Conservation (phyloP, 805 yeast species). For the Wickerhamiella azymoides region DNA sequence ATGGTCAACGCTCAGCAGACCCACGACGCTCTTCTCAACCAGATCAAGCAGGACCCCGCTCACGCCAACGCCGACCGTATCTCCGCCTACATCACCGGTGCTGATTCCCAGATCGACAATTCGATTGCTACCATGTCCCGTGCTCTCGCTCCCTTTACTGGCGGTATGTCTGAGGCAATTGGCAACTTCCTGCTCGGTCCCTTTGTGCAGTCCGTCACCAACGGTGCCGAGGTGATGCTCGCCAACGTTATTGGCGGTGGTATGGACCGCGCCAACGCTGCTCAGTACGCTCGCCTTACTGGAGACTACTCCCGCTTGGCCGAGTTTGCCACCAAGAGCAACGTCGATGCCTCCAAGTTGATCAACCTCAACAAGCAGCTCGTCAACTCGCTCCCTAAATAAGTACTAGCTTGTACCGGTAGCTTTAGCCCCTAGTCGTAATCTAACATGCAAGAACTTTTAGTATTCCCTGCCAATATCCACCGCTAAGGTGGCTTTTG, state of each 20-base stretch:
- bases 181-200: constrained; percentile 21
- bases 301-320: constrained; percentile 16
- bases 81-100: constrained; percentile 19
- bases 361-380: constrained; percentile 15
- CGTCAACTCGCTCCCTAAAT: constrained; percentile 8
- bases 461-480: too few relatives aligned
- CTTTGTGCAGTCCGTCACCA: constrained; percentile 23
- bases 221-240: constrained; percentile 22
- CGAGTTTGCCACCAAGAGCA: constrained; percentile 13
- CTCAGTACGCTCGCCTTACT: constrained; percentile 11
- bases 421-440: too few relatives aligned
- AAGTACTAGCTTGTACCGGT: background rate
- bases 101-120: constrained; percentile 24
- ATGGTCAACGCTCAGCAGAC: constrained; percentile 16
- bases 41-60: constrained; percentile 10
- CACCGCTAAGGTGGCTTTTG: too few relatives aligned
- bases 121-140: constrained; percentile 16
- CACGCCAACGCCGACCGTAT: constrained; percentile 13
- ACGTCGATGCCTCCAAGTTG: constrained; percentile 12
- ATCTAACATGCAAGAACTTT: too few relatives aligned
- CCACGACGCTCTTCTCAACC: constrained; percentile 11
- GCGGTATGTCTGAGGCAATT: constrained; percentile 14
- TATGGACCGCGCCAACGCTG: constrained; percentile 13
- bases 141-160: constrained; percentile 15
- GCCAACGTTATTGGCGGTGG: constrained; percentile 18